These are phyloP conservation scores for Abelmoschus esculentus DNA, from an alignment of 345 rosid genomes.

Conservation along the genomic window DNA sequence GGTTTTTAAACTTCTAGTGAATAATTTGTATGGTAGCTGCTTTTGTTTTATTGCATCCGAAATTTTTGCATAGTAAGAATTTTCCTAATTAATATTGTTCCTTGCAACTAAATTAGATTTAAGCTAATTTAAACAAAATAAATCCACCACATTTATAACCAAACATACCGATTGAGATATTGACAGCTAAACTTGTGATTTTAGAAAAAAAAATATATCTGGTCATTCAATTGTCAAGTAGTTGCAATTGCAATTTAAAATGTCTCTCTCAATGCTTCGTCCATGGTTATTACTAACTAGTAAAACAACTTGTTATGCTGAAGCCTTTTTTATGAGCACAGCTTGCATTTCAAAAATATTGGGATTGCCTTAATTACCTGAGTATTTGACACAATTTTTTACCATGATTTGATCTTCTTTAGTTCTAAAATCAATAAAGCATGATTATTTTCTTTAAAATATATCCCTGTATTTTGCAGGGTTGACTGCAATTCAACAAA, in stretches of 20 bases:
- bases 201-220: not conserved
- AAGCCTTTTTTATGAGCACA: not conserved
- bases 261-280: not conserved
- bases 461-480: slow-evolving; percentile 27
- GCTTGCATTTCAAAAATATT: not conserved
- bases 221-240: not conserved
- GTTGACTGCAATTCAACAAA: slow-evolving; percentile 17
- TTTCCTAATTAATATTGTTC: not conserved
- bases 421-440: not conserved
- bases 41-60: not conserved
- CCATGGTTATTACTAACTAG: not conserved
- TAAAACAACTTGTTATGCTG: not conserved
- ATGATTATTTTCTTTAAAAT: not conserved
- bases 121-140: not conserved
- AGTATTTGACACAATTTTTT: not conserved
- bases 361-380: not conserved
- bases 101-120: not conserved
- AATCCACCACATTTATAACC: not conserved
- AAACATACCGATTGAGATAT: not conserved
- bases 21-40: not conserved
- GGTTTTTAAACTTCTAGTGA: not conserved
- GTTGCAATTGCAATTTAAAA: not conserved
- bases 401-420: not conserved
- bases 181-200: not conserved
- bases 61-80: not conserved